These are phyloP conservation scores for Aspergillus incahuasiensis DNA, from an alignment of 495 filamentous ascomycete species.

Conservation along the genomic window DNA sequence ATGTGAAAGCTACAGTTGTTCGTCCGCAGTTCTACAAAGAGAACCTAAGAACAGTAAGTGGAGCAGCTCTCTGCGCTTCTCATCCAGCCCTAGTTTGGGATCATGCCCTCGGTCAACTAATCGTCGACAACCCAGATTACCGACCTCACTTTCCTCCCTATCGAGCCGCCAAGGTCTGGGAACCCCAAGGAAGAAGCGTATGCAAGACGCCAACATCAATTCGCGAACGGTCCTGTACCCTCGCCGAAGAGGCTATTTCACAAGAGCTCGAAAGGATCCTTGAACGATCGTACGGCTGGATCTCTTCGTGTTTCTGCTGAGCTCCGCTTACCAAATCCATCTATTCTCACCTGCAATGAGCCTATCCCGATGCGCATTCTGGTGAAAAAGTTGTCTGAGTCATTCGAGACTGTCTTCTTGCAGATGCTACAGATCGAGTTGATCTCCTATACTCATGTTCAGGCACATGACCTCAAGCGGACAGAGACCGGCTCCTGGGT, in stretches of 20 bases:
- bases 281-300: slow-evolving; percentile 20
- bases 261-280: slow-evolving; percentile 26
- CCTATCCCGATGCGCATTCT: slow-evolving; percentile 77
- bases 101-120: slow-evolving; percentile 1
- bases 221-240: slow-evolving; percentile 43
- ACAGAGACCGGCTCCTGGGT: slow-evolving; percentile 66
- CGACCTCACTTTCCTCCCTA: slow-evolving; percentile 79
- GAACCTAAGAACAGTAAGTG: slow-evolving; percentile 64
- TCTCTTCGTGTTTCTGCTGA: slow-evolving; percentile 62
- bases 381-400: slow-evolving; percentile 65
- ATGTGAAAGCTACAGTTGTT: slow-evolving; percentile 84
- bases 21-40: slow-evolving; percentile 79
- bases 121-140: slow-evolving; percentile 35
- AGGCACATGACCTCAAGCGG: slow-evolving; percentile 64
- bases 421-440: slow-evolving; percentile 75
- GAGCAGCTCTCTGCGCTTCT: background rate
- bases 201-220: slow-evolving; percentile 75
- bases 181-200: slow-evolving; percentile 71
- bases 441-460: slow-evolving; percentile 70
- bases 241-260: slow-evolving; percentile 49
- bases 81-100: background rate
- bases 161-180: slow-evolving; percentile 76
- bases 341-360: slow-evolving; percentile 84
- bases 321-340: slow-evolving; percentile 78
- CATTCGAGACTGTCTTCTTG: slow-evolving; percentile 61